Evolutionary conservation across 305 asterid genomes (phyloP), one percentile per base, ranked within the genome.

Genomic region (Withania somnifera): DNA sequence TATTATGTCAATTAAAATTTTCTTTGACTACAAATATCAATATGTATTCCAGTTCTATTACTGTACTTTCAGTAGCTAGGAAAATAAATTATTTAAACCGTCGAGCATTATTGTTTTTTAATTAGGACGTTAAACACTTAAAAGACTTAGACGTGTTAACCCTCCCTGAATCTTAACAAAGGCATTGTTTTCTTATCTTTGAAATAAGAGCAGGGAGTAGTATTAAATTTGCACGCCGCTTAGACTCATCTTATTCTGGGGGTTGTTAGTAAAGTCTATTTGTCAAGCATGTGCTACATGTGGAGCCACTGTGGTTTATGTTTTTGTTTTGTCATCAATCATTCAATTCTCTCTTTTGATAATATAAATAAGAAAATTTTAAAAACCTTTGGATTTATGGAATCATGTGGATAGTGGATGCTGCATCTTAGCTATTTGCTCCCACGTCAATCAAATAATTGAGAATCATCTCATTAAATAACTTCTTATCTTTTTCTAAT

Each of bases 221-320:
- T 20, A 20, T 13, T 67, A 71, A 45, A 45, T 47, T 73, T 45
- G 34, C 17, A 71, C 22, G 45, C 1, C n/a, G 32, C 4, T 22
- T 57, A 22, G 66, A 57, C 34, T n/a, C n/a, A n/a, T n/a, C n/a
- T n/a, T n/a, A n/a, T n/a, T n/a, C n/a, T n/a, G n/a, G n/a, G n/a
- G n/a, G n/a, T n/a, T 47, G 79, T 73, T 14, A 24, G 60, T 22
- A 7, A 14, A 13, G 42, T 15, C 42, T 50, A 73, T 24, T 47
- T 45, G 42, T 17, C 47, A 57, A 50, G 57, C 87, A 82, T 69
- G 82, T 80, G 84, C 82, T 79, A 80, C 86, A 80, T 78, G 82
- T 60, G 79, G 82, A 85, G 77, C 54, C 78, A 57, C 57, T 56
- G 61, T 69, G 53, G 36, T 58, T 58, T 68, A n/a, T 69, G 81